A percentile compares a stretch with the other conserved stretches of the same genome.
These are phyloP conservation scores for Candida pseudofarinosa DNA, from an alignment of 805 yeast genomes.

Conservation along the genomic window DNA sequence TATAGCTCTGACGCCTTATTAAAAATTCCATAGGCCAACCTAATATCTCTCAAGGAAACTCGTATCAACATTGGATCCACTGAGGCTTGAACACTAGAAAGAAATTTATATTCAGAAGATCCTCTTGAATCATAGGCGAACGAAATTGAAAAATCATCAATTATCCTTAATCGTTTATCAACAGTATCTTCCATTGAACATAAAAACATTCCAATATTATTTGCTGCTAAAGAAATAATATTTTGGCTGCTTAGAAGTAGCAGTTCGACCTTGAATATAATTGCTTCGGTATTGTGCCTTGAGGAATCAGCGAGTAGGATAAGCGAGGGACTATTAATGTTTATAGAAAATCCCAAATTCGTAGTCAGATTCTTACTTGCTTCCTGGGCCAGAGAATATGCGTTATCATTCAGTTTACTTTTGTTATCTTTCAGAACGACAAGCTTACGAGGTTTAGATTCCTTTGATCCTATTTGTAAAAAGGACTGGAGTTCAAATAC, in stretches of 20 bases:
- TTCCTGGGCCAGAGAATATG: constrained; percentile 7
- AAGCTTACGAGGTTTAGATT: constrained; percentile 7
- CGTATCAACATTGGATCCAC: constrained; percentile 80
- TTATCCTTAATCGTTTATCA: constrained; percentile 60
- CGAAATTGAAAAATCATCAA: constrained; percentile 86
- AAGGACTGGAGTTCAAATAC: constrained; percentile 70
- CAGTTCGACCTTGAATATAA: constrained; percentile 86
- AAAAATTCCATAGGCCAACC: constrained; percentile 70
- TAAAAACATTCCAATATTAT: constrained; percentile 82
- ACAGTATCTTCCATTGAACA: constrained; percentile 68
- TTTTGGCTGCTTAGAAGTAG: constrained; percentile 65
- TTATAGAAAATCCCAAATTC: constrained; percentile 53
- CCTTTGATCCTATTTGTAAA: constrained; percentile 45
- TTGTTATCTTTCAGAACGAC: constrained; percentile 9
- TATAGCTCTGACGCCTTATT: constrained; percentile 64
- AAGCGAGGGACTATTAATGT: constrained; percentile 72
- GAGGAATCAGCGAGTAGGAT: constrained; percentile 79
- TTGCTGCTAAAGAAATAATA: constrained; percentile 60
- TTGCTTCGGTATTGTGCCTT: constrained; percentile 68
- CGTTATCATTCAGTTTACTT: not conserved
- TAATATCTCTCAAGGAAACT: constrained; percentile 80
- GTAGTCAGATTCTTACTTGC: constrained; percentile 5
- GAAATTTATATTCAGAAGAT: constrained; percentile 51
- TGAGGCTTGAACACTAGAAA: constrained; percentile 64
- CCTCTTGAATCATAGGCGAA: constrained; percentile 69